phyloP scores from a whole-genome alignment of 2,329 filamentous ascomycete genomes.

The Diaporthe nobilis region DNA sequence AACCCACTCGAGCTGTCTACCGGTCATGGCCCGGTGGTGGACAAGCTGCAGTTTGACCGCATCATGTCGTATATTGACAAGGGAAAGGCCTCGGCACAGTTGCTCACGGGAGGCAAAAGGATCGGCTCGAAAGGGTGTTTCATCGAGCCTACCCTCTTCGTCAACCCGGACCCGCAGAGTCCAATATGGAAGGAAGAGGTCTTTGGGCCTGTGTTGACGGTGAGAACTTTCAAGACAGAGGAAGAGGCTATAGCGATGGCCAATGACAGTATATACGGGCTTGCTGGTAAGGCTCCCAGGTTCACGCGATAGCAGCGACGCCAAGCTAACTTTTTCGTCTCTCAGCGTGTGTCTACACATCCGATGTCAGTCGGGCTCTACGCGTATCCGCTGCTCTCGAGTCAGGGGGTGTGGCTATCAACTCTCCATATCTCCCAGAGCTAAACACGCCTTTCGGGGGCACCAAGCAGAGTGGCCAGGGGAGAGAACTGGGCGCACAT shows the following conservation, averaged over 20 bases:
- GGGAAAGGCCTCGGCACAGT: not conserved
- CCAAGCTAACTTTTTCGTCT: not conserved
- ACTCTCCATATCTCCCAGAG: slow-evolving; percentile 14
- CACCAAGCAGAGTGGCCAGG: slow-evolving; percentile 34
- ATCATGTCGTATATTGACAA: slow-evolving; percentile 32
- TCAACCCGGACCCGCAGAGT: slow-evolving; percentile 10
- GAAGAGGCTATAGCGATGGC: slow-evolving; percentile 29
- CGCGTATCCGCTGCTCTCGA: slow-evolving; percentile 21
- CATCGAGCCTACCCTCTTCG: slow-evolving; percentile 25
- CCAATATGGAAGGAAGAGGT: slow-evolving; percentile 29
- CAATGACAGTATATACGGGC: slow-evolving; percentile 30
- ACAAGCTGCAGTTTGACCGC: slow-evolving; percentile 27
- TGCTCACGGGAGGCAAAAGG: slow-evolving; percentile 17
- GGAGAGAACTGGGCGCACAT: slow-evolving; percentile 24
- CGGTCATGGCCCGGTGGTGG: slow-evolving; percentile 24
- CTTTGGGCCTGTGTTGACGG: slow-evolving; percentile 24
- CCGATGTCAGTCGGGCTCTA: slow-evolving; percentile 27
- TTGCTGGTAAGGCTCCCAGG: not conserved
- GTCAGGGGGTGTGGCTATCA: slow-evolving; percentile 30
- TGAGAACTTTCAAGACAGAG: slow-evolving; percentile 30
- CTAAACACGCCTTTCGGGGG: slow-evolving; percentile 33
- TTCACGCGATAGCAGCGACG: not conserved
- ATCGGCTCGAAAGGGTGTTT: slow-evolving; percentile 23
- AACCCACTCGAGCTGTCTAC: slow-evolving; percentile 12
- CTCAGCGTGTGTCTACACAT: slow-evolving; percentile 31